These are phyloP conservation scores for Penicillium herquei DNA, from an alignment of 495 filamentous ascomycete species.

Conservation along the genomic window DNA sequence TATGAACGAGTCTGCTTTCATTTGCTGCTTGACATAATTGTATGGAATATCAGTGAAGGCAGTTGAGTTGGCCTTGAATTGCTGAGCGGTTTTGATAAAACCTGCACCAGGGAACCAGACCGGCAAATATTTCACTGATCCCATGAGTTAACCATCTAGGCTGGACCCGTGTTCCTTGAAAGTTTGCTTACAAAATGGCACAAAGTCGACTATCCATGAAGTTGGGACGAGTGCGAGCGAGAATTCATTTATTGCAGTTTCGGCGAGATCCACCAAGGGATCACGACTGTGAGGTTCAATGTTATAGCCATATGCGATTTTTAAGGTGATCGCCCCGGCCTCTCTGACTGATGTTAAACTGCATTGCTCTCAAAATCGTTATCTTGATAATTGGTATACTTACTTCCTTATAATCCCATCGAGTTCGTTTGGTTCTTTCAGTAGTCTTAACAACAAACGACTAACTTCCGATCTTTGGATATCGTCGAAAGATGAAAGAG, in stretches of 20 bases:
- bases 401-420: slow-evolving; percentile 36
- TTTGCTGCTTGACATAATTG: slow-evolving; percentile 44
- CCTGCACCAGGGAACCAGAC: slow-evolving; percentile 48
- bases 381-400: neutral
- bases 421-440: slow-evolving; percentile 35
- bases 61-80: slow-evolving; percentile 24
- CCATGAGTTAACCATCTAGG: neutral
- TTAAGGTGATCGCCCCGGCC: slow-evolving; percentile 43
- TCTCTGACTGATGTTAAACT: slow-evolving; percentile 18
- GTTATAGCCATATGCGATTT: slow-evolving; percentile 50
- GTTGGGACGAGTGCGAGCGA: slow-evolving; percentile 32
- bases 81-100: slow-evolving; percentile 37
- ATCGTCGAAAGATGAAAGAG: slow-evolving; percentile 28
- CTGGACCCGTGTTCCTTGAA: too few species aligned
- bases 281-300: slow-evolving; percentile 40
- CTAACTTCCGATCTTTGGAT: slow-evolving; percentile 34
- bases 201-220: slow-evolving; percentile 43
- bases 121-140: slow-evolving; percentile 38
- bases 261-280: slow-evolving; percentile 40
- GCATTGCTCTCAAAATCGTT: too few species aligned
- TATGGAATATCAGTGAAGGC: slow-evolving; percentile 35
- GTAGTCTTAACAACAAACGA: slow-evolving; percentile 39
- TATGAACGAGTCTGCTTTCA: slow-evolving; percentile 12
- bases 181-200: slow-evolving; percentile 25
- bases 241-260: slow-evolving; percentile 40